Evolutionary conservation across 768 basidiomycete genomes (phyloP).

Genomic region (Mycena alexandri): DNA sequence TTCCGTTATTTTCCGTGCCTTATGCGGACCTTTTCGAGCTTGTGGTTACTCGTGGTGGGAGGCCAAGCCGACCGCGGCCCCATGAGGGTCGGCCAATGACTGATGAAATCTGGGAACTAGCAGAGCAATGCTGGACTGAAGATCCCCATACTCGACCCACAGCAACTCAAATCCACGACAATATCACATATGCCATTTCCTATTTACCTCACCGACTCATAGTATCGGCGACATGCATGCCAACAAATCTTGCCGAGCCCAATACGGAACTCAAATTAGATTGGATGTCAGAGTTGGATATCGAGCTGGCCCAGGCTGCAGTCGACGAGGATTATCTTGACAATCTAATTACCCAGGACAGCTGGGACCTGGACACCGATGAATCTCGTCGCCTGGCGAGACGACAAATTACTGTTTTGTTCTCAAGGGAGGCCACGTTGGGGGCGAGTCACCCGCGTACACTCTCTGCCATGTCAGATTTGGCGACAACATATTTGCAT

Average conservation of each 20-base stretch:
- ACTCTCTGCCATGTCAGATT: conserved; percentile 5
- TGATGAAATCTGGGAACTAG: conserved; percentile 17
- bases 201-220: background rate
- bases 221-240: background rate
- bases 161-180: conserved; percentile 22
- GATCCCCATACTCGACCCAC: conserved; percentile 22
- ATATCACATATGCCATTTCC: conserved; percentile 5
- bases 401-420: conserved; percentile 6
- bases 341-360: background rate
- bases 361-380: conserved; percentile 8
- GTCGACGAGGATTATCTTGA: conserved; percentile 7
- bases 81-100: conserved; percentile 14
- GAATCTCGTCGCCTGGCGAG: conserved; percentile 7
- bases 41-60: conserved; percentile 7
- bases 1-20: conserved; percentile 25
- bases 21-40: conserved; percentile 27
- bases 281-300: conserved; percentile 12
- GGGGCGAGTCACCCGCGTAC: conserved; percentile 4
- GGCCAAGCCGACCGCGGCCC: conserved; percentile 7
- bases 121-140: conserved; percentile 24
- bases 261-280: background rate
- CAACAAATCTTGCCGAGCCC: background rate
- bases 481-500: conserved; percentile 13
- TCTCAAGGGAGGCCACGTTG: background rate
- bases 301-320: background rate